Evolutionary conservation across 345 rosid genomes (phyloP).

Genomic region (Hibiscus mutabilis): DNA sequence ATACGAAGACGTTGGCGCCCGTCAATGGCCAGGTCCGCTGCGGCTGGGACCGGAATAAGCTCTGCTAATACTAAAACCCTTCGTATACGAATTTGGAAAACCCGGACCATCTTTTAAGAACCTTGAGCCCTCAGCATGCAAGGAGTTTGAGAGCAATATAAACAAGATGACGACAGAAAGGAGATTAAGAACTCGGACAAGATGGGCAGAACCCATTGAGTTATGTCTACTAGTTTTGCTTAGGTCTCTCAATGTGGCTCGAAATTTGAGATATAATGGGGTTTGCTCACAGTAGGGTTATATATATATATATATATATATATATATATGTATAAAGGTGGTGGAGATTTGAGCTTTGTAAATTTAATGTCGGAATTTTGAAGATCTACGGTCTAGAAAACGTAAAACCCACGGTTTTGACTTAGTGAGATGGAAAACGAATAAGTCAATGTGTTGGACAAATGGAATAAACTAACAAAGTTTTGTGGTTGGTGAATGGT

Average conservation of each 20-base stretch:
- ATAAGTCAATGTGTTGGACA: neutral
- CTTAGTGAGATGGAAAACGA: neutral
- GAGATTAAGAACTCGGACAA: constrained; percentile 1
- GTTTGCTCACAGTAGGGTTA: neutral
- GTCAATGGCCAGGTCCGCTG: constrained; percentile 3
- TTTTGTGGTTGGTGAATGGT: neutral
- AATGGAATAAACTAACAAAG: neutral
- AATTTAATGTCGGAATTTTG: neutral
- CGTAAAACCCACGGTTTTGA: constrained; percentile 7
- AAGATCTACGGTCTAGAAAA: neutral
- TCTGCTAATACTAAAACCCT: neutral
- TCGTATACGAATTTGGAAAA: neutral
- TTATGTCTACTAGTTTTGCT: neutral
- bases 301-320: neutral
- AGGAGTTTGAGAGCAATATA: neutral
- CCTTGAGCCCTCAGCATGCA: constrained; percentile 5
- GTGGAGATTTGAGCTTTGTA: neutral
- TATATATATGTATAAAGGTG: neutral
- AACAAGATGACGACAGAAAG: neutral
- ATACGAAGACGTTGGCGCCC: neutral
- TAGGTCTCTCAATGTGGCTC: neutral
- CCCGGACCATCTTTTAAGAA: neutral
- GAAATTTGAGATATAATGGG: neutral
- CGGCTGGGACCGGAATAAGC: constrained; percentile 12
- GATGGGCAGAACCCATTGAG: neutral